phyloP scores from a whole-genome alignment of 306 rosid genomes.

The Vicia sativa region DNA sequence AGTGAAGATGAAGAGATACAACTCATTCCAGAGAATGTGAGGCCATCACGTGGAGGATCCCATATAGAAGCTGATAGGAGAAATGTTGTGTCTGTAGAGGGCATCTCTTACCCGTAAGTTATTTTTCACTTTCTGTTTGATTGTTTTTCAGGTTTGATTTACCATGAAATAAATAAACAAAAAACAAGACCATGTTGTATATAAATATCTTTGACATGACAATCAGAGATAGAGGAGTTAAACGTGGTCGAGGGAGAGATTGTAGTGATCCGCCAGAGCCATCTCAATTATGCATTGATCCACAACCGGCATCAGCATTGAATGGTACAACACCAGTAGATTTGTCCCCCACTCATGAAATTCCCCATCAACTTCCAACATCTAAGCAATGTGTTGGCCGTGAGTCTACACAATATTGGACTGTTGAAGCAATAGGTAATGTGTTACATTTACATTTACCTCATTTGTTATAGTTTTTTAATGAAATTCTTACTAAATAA shows the following conservation, averaged over 20 bases:
- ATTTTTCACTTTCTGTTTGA: too few species aligned
- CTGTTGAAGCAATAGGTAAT: slow-evolving; percentile 6
- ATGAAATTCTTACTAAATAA: background rate
- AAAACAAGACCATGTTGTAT: background rate
- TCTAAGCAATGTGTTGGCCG: background rate
- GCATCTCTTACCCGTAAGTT: too few species aligned
- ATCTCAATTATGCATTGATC: background rate
- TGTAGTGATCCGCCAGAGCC: background rate
- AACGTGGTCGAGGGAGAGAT: slow-evolving; percentile 2
- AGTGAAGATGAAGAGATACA: too few species aligned
- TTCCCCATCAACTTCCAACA: background rate
- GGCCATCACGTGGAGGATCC: too few species aligned
- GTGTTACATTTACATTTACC: too few species aligned
- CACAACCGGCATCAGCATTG: background rate
- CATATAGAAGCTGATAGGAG: too few species aligned
- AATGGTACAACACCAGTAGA: background rate
- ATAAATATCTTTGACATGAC: background rate
- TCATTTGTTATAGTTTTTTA: background rate
- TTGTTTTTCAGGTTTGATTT: background rate
- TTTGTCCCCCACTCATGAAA: background rate
- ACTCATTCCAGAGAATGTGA: too few species aligned
- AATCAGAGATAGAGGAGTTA: background rate
- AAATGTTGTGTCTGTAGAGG: too few species aligned
- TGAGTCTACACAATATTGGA: background rate
- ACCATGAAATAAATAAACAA: background rate